Conservation (phyloP, 2,329 filamentous ascomycete species). For the Hypoxylon sp. region DNA sequence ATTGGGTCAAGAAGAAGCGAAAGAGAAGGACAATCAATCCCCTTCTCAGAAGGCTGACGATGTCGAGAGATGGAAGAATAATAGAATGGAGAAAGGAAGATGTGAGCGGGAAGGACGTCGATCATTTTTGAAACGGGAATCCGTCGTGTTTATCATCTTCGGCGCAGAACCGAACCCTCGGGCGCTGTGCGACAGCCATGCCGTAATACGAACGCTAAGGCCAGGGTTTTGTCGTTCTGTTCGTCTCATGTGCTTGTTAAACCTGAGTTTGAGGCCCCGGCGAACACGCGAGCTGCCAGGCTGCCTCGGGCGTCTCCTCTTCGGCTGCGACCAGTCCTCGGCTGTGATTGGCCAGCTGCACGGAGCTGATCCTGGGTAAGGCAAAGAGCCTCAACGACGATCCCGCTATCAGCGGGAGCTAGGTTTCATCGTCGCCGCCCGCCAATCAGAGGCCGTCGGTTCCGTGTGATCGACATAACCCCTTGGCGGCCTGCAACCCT, state of each 20-base stretch:
- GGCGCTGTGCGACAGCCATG: too few relatives aligned
- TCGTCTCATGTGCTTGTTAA: conserved; percentile 30
- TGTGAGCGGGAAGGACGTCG: conserved; percentile 17
- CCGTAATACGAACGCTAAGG: conserved; percentile 9
- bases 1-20: conserved; percentile 9
- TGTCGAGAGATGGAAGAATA: conserved; percentile 14
- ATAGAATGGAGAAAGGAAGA: neutral
- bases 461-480: conserved; percentile 37
- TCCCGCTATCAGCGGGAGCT: conserved; percentile 23
- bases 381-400: conserved; percentile 31
- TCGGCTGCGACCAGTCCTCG: conserved; percentile 2
- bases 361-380: conserved; percentile 3
- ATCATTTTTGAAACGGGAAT: conserved; percentile 26
- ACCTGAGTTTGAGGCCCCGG: conserved; percentile 19
- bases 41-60: conserved; percentile 35
- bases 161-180: conserved; percentile 13
- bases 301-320: conserved; percentile 2
- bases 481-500: conserved; percentile 28
- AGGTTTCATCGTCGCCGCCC: conserved; percentile 36
- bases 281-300: neutral
- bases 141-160: conserved; percentile 26
- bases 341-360: conserved; percentile 13
- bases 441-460: conserved; percentile 30
- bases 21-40: conserved; percentile 22
- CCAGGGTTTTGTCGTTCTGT: conserved; percentile 12